phyloP scores from a whole-genome alignment of 495 filamentous ascomycete genomes.

The Tetracladium marchalianum region DNA sequence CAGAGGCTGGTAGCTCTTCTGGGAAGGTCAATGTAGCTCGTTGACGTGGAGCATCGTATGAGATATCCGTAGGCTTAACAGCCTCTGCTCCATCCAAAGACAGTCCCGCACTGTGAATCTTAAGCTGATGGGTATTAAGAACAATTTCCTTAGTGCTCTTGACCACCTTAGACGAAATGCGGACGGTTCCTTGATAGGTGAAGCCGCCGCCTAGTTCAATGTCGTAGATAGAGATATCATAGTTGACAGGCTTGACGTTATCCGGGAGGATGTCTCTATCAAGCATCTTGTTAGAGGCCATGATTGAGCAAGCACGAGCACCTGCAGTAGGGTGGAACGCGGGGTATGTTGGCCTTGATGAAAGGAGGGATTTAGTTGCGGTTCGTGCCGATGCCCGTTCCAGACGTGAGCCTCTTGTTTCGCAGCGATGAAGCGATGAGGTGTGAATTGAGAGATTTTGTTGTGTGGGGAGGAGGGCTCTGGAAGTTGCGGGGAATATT shows the following conservation, averaged over 20 bases:
- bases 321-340: background rate
- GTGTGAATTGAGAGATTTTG: background rate
- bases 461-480: background rate
- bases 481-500: too few relatives aligned
- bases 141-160: constrained; percentile 59
- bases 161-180: constrained; percentile 46
- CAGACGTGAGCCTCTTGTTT: constrained; percentile 18
- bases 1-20: constrained; percentile 49
- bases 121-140: constrained; percentile 61
- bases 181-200: constrained; percentile 73
- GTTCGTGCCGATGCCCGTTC: constrained; percentile 28
- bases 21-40: constrained; percentile 65
- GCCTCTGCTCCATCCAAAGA: constrained; percentile 26
- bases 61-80: constrained; percentile 47
- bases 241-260: constrained; percentile 76
- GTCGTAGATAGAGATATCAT: constrained; percentile 71
- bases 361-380: background rate
- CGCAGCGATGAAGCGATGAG: constrained; percentile 9
- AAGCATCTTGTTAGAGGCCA: constrained; percentile 28
- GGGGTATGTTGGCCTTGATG: background rate
- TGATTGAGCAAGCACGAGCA: background rate
- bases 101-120: constrained; percentile 44
- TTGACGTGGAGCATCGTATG: constrained; percentile 72
- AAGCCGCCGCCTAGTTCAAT: constrained; percentile 63
- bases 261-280: constrained; percentile 44